Conservation (phyloP, 192 early-diverging fungal species). For the Ambispora gerdemannii region DNA sequence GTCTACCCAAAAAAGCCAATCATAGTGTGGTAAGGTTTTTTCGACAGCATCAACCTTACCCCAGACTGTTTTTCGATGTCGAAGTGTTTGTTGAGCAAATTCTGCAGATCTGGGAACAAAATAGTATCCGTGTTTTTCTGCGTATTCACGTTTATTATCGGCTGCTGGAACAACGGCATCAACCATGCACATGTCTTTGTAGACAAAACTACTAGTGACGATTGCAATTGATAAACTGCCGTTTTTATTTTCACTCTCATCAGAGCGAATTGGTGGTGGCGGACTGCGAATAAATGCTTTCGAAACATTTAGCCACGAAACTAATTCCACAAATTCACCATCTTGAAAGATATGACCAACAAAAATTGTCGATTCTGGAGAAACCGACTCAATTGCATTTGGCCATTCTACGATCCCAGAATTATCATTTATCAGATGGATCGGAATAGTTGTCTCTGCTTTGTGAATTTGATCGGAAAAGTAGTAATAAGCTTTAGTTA, state of each 20-base stretch:
- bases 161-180: slow-evolving; percentile 44
- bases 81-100: slow-evolving; percentile 50
- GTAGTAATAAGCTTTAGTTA: slow-evolving; percentile 29
- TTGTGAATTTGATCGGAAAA: no score
- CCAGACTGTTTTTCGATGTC: slow-evolving; percentile 55
- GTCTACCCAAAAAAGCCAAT: slow-evolving; percentile 63
- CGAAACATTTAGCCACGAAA: slow-evolving; percentile 31
- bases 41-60: slow-evolving; percentile 56
- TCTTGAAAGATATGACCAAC: slow-evolving; percentile 48
- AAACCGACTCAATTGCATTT: slow-evolving; percentile 45
- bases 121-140: slow-evolving; percentile 47
- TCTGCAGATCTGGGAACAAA: slow-evolving; percentile 55
- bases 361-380: slow-evolving; percentile 31
- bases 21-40: slow-evolving; percentile 55
- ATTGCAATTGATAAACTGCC: slow-evolving; percentile 42
- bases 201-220: slow-evolving; percentile 54
- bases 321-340: slow-evolving; percentile 43
- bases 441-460: not conserved
- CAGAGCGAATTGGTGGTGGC: not conserved
- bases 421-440: slow-evolving; percentile 24
- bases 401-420: slow-evolving; percentile 39
- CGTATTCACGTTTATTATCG: slow-evolving; percentile 54
- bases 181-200: slow-evolving; percentile 54
- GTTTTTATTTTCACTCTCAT: slow-evolving; percentile 13
- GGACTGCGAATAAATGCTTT: slow-evolving; percentile 33